These are phyloP conservation scores for Hypoxylon cercidicola DNA, from an alignment of 495 filamentous ascomycete genomes.

Conservation along the genomic window DNA sequence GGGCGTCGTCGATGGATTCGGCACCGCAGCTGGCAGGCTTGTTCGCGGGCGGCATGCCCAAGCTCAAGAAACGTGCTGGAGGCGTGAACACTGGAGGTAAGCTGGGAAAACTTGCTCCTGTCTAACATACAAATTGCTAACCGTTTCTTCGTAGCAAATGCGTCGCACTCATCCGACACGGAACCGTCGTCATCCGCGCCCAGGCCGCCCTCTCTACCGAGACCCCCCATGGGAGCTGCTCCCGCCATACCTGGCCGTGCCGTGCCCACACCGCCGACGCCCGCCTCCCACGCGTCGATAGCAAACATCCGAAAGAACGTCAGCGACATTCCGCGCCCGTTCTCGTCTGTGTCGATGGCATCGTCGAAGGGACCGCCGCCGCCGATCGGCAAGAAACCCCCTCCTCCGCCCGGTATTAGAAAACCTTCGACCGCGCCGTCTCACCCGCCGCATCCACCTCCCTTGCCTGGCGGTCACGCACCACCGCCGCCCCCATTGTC, in stretches of 20 bases:
- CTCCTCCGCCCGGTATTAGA: slow-evolving; percentile 73
- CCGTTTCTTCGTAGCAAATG: slow-evolving; percentile 63
- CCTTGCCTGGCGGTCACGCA: slow-evolving; percentile 60
- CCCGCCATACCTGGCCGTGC: slow-evolving; percentile 69
- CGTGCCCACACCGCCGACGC: slow-evolving; percentile 48
- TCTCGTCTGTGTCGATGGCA: slow-evolving; percentile 59
- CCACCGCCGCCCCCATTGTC: slow-evolving; percentile 58
- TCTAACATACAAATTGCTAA: slow-evolving; percentile 39
- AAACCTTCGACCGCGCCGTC: slow-evolving; percentile 66
- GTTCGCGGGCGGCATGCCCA: slow-evolving; percentile 95
- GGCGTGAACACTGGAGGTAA: slow-evolving; percentile 87
- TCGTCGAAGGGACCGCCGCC: slow-evolving; percentile 62
- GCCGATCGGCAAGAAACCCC: slow-evolving; percentile 74
- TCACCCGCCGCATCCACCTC: slow-evolving; percentile 55
- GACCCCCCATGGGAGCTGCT: slow-evolving; percentile 66
- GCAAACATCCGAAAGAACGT: slow-evolving; percentile 70
- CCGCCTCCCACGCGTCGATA: slow-evolving; percentile 65
- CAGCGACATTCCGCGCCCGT: slow-evolving; percentile 62
- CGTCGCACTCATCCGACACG: slow-evolving; percentile 79
- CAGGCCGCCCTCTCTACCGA: slow-evolving; percentile 71
- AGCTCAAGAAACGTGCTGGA: slow-evolving; percentile 84
- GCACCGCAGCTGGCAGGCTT: slow-evolving; percentile 88
- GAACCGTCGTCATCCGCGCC: slow-evolving; percentile 69
- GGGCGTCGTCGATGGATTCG: slow-evolving; percentile 58
- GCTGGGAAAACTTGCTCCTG: slow-evolving; percentile 6